phyloP scores from a whole-genome alignment of 352 stramenopile genomes.

The Phytophthora cactorum region DNA sequence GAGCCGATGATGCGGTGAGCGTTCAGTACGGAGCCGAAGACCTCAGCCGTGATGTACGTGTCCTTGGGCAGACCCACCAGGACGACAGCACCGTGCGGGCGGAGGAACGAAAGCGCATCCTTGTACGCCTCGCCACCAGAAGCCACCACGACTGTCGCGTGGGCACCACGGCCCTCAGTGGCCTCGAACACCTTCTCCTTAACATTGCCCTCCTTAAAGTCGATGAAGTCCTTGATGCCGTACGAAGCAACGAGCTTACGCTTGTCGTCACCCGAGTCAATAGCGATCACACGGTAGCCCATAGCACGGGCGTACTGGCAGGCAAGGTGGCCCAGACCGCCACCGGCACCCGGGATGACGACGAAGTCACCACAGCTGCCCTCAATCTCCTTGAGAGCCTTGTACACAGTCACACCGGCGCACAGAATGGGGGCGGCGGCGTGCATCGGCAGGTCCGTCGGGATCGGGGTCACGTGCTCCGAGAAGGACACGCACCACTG shows the following conservation, averaged over 20 bases:
- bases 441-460: conserved; percentile 50
- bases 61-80: conserved; percentile 73
- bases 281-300: conserved; percentile 69
- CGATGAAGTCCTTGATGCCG: conserved; percentile 72
- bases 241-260: conserved; percentile 61
- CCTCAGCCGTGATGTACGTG: conserved; percentile 42
- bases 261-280: conserved; percentile 73
- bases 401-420: conserved; percentile 88
- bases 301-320: conserved; percentile 80
- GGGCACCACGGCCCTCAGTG: conserved; percentile 50
- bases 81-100: conserved; percentile 63
- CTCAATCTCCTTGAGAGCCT: conserved; percentile 73
- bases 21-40: conserved; percentile 49
- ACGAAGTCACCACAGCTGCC: conserved; percentile 51
- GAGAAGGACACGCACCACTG: conserved; percentile 70
- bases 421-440: conserved; percentile 77
- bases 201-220: conserved; percentile 63
- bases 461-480: conserved; percentile 74
- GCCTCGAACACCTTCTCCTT: conserved; percentile 43
- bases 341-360: conserved; percentile 64
- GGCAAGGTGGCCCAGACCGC: conserved; percentile 79
- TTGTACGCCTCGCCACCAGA: conserved; percentile 58
- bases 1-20: conserved; percentile 55
- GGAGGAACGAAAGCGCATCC: conserved; percentile 64
- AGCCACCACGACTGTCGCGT: conserved; percentile 80